Conservation (phyloP, 495 filamentous ascomycete genomes). For the Neurospora sp. region DNA sequence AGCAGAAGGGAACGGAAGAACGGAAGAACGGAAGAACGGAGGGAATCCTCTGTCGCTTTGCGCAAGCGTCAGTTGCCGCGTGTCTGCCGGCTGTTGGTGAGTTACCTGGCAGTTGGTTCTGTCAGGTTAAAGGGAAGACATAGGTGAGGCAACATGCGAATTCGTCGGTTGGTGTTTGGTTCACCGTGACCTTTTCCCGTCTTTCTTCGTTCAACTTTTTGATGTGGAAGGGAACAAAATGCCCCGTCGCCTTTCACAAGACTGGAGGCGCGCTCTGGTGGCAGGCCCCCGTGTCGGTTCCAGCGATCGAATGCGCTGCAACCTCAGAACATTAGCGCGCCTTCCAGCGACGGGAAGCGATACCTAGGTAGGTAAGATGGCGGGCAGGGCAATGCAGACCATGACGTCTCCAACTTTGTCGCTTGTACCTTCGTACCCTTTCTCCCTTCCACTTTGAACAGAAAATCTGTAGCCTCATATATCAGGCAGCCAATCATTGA, state of each 20-base stretch:
- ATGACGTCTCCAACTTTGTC: not conserved
- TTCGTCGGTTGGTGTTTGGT: not conserved
- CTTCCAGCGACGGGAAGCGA: not conserved
- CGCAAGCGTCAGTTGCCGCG: not conserved
- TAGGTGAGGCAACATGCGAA: not conserved
- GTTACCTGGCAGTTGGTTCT: not conserved
- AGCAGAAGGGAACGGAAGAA: not conserved
- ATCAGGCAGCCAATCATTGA: not conserved
- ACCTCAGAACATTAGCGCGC: not conserved
- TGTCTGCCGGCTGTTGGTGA: not conserved
- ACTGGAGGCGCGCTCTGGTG: not conserved
- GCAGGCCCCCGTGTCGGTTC: not conserved
- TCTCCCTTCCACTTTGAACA: not conserved
- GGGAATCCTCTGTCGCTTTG: not conserved
- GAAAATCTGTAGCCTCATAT: not conserved
- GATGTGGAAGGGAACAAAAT: not conserved
- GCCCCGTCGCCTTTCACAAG: not conserved
- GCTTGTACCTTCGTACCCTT: not conserved
- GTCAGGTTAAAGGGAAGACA: not conserved
- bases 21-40: not conserved
- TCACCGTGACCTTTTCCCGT: not conserved
- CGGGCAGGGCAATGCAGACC: not conserved
- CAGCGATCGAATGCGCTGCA: not conserved
- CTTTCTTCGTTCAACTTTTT: not conserved
- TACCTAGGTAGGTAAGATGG: not conserved